Evolutionary conservation across 176 grass and related monocot genomes (phyloP).

Genomic region (Pontederia paniculata): DNA sequence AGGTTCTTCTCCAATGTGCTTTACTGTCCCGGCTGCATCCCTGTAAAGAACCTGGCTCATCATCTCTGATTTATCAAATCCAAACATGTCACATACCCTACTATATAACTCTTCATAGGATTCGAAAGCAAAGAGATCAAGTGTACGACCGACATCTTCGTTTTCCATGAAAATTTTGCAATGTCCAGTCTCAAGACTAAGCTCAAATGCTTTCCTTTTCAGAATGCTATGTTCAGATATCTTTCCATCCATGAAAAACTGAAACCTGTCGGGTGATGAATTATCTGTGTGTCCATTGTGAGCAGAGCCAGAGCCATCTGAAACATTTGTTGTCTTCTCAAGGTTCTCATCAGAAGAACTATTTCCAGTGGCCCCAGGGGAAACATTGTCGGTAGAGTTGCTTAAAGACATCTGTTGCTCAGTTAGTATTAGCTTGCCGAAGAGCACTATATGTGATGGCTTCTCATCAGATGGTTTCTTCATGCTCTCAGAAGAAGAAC

Average conservation of each 20-base stretch:
- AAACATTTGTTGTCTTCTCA: slow-evolving; percentile 39
- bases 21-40: slow-evolving; percentile 48
- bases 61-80: slow-evolving; percentile 39
- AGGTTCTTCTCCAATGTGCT: slow-evolving; percentile 47
- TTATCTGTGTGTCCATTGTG: slow-evolving; percentile 37
- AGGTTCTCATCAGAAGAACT: slow-evolving; percentile 36
- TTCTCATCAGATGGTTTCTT: slow-evolving; percentile 29
- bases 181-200: slow-evolving; percentile 32
- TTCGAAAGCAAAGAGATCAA: slow-evolving; percentile 47
- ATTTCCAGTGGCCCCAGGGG: slow-evolving; percentile 13
- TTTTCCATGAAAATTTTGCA: slow-evolving; percentile 84
- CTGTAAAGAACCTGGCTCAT: slow-evolving; percentile 48
- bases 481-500: slow-evolving; percentile 12
- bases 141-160: slow-evolving; percentile 67
- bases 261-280: slow-evolving; percentile 8
- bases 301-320: slow-evolving; percentile 56
- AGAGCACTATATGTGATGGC: slow-evolving; percentile 44
- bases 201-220: slow-evolving; percentile 3
- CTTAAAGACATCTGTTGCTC: slow-evolving; percentile 47
- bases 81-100: slow-evolving; percentile 54
- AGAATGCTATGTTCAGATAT: no score
- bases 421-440: slow-evolving; percentile 59
- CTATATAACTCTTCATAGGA: slow-evolving; percentile 65
- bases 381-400: slow-evolving; percentile 4
- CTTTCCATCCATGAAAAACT: slow-evolving; percentile 5